phyloP scores from a whole-genome alignment of 176 grass and related monocot genomes.

The Secale cereale region DNA sequence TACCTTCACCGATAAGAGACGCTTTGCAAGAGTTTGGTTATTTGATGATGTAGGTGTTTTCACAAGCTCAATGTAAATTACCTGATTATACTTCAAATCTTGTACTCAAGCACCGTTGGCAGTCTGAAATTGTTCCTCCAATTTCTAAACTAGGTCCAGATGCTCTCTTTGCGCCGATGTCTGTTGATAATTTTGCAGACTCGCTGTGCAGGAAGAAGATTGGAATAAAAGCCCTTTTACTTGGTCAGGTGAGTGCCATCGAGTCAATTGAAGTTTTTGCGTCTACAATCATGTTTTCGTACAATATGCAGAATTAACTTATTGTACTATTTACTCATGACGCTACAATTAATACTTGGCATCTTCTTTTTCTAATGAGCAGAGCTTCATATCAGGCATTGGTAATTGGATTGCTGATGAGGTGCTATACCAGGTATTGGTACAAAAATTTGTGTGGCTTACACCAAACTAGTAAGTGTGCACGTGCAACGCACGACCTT shows the following conservation, averaged over 20 bases:
- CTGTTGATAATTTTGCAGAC: constrained; percentile 48
- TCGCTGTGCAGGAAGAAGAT: constrained; percentile 60
- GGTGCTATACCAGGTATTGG: constrained; percentile 83
- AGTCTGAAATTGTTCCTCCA: constrained; percentile 79
- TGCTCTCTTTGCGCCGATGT: constrained; percentile 77
- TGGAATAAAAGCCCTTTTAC: constrained; percentile 65
- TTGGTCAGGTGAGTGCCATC: constrained; percentile 65
- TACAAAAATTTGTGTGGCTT: not conserved
- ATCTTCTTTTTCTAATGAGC: constrained; percentile 4
- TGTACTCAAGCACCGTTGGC: constrained; percentile 16
- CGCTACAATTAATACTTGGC: not conserved
- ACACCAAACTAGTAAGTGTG: too few relatives aligned
- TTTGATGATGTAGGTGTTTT: constrained; percentile 56
- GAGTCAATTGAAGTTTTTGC: constrained; percentile 10
- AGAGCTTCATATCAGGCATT: constrained; percentile 88
- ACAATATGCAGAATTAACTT: not conserved
- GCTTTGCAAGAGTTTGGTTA: too few relatives aligned
- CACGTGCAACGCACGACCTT: too few relatives aligned
- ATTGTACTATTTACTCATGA: not conserved
- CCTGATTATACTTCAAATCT: not conserved
- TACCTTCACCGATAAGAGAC: too few relatives aligned
- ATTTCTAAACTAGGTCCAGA: constrained; percentile 93
- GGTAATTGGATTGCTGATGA: constrained; percentile 94
- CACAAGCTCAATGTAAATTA: not conserved
- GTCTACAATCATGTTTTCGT: constrained; percentile 4